Percentiles rank a stretch among this genome's conserved stretches.
These are phyloP conservation scores for Tylopilus subfusipes DNA, from an alignment of 768 basidiomycete species.

Conservation along the genomic window DNA sequence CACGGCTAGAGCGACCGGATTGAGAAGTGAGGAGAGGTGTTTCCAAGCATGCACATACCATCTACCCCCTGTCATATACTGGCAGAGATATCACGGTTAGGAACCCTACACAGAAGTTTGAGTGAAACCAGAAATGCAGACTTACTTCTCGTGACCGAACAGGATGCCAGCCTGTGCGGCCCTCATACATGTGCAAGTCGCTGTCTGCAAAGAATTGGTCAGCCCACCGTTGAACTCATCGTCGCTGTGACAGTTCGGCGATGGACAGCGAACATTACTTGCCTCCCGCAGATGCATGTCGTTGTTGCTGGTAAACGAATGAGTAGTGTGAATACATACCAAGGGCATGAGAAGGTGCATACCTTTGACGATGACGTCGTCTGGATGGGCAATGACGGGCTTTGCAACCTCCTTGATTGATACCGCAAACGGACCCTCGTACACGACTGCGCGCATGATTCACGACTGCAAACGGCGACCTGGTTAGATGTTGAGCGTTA, in stretches of 20 bases:
- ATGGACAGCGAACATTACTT: not conserved
- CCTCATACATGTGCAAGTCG: not conserved
- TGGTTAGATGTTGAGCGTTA: too few species aligned
- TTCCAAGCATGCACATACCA: not conserved
- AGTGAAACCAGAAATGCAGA: not conserved
- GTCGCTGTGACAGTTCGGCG: not conserved
- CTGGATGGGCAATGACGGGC: conserved; percentile 3
- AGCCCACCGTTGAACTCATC: not conserved
- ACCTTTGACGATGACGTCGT: conserved; percentile 5
- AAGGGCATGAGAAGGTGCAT: too few species aligned
- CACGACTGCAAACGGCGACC: too few species aligned
- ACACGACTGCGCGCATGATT: not conserved
- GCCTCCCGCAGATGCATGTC: conserved; percentile 5
- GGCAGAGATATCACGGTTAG: not conserved
- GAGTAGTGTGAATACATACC: not conserved
- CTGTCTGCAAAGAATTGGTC: not conserved
- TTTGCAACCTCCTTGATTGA: conserved; percentile 2
- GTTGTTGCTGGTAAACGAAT: not conserved
- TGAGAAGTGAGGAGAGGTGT: not conserved
- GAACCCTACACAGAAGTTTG: not conserved
- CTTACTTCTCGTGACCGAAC: conserved; percentile 9
- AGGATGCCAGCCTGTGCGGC: not conserved
- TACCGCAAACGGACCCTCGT: conserved; percentile 1
- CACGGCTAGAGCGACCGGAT: conserved; percentile 43
- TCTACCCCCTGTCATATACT: not conserved